phyloP scores from a whole-genome alignment of 164 flowering plant genomes.

The Santalum album region DNA sequence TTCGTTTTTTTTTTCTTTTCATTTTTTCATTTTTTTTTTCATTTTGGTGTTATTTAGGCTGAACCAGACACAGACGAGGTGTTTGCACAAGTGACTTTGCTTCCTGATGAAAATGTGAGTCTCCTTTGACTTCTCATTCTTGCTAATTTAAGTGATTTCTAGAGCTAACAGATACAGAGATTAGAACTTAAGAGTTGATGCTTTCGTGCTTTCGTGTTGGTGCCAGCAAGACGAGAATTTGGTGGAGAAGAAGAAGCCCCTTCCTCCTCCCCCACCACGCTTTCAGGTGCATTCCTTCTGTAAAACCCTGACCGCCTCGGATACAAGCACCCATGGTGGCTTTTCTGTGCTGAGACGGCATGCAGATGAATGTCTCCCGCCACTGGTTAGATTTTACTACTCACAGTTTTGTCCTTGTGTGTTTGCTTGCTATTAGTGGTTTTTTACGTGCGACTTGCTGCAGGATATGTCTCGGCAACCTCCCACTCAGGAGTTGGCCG shows the following conservation, averaged over 20 bases:
- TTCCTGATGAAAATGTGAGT: constrained; percentile 45
- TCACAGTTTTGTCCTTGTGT: neutral
- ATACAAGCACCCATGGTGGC: constrained; percentile 98
- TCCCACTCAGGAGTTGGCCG: constrained; percentile 89
- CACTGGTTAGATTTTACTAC: constrained; percentile 43
- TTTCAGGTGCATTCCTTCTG: constrained; percentile 92
- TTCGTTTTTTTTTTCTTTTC: too few relatives aligned
- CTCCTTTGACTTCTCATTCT: neutral
- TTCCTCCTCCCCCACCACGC: constrained; percentile 43
- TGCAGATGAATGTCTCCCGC: constrained; percentile 97
- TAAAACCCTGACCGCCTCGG: constrained; percentile 91
- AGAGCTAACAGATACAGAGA: neutral
- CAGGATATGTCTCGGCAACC: constrained; percentile 98
- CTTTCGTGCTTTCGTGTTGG: neutral
- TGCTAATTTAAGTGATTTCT: neutral
- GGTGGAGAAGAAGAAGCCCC: constrained; percentile 47
- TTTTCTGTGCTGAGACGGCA: constrained; percentile 90
- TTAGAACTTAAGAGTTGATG: neutral
- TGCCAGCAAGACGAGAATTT: constrained; percentile 67
- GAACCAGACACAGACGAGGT: constrained; percentile 88
- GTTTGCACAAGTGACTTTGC: constrained; percentile 68
- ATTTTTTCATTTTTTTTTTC: too few relatives aligned
- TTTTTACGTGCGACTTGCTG: neutral
- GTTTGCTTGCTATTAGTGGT: neutral
- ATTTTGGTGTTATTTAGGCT: constrained; percentile 45